Evolutionary conservation across 2,329 filamentous ascomycete genomes (phyloP), one percentile per base, ranked within the genome.

Genomic region (Thielaviopsis euricoi): DNA sequence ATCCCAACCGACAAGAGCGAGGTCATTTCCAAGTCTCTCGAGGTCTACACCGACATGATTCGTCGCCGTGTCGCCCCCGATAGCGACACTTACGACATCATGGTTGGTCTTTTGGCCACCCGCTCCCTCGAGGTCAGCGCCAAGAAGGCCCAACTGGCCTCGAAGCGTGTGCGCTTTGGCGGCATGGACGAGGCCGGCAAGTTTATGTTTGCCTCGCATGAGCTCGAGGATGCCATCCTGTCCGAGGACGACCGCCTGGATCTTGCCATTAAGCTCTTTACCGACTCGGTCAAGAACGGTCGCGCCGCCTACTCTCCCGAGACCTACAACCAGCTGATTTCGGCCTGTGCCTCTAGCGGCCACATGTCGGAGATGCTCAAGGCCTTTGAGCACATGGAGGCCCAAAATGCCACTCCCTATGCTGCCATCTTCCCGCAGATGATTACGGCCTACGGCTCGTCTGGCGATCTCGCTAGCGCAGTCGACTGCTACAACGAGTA

Each of bases 401-500:
- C 78, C 40, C 83, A 80, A 64, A 83, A 83, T 58, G 80, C 88
- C 22, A 78, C 81, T 17, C 88, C 91, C 0, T 83, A 85, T 60
- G 85, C 89, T 6, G 82, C 85, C 52, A 87, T 91, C 56, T 97
- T 95, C 71, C 86, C 89, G 1, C 80, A 85, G 19, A 95, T 98
- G 87, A 96, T 98, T 68, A 83, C 86, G n/a, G 89, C 90, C 0
- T 97, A 95, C 67, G 88, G 88, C 61, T 79, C 80, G 49, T 80
- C 79, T 12, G 87, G 89, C 54, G 89, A 97, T 67, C 73, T 97
- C 51, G 77, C 83, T 65, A 94, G 87, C 64, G 93, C 90, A 21
- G 87, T 97, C 6, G 89, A 95, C 68, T 89, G 89, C 71, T 98
- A 96, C 72, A 91, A 94, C 63, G 88, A 95, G 71, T 97, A 97